These are phyloP conservation scores for Monosporascus cannonballus DNA, from an alignment of 2,329 filamentous ascomycete genomes.

Conservation along the genomic window DNA sequence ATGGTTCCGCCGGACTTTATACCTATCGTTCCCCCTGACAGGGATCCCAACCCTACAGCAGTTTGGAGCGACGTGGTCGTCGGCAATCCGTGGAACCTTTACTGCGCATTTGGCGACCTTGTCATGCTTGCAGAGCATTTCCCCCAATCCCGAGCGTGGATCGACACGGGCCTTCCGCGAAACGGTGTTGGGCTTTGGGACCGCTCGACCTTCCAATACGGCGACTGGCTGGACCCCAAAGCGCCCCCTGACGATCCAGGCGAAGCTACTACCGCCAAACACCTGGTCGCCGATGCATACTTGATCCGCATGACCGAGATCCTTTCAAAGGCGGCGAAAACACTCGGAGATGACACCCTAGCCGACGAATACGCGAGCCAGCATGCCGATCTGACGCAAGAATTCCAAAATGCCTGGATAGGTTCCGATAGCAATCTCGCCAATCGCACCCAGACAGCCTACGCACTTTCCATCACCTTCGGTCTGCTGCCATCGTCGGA, in stretches of 20 bases:
- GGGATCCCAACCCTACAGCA: slow-evolving; percentile 20
- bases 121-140: slow-evolving; percentile 32
- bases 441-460: slow-evolving; percentile 35
- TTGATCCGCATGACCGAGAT: slow-evolving; percentile 36
- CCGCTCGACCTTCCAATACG: slow-evolving; percentile 29
- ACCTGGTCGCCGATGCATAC: slow-evolving; percentile 41
- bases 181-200: slow-evolving; percentile 34
- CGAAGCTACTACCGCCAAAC: slow-evolving; percentile 31
- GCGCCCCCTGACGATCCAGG: slow-evolving; percentile 34
- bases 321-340: slow-evolving; percentile 27
- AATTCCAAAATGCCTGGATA: slow-evolving; percentile 29
- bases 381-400: slow-evolving; percentile 11
- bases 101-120: slow-evolving; percentile 31
- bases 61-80: slow-evolving; percentile 40
- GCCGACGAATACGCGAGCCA: slow-evolving; percentile 16
- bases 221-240: slow-evolving; percentile 44
- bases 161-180: slow-evolving; percentile 30
- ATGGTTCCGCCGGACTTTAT: slow-evolving; percentile 23
- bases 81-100: slow-evolving; percentile 35
- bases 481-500: slow-evolving; percentile 21
- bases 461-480: slow-evolving; percentile 32
- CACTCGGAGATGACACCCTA: slow-evolving; percentile 24
- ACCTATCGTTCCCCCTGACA: slow-evolving; percentile 20
- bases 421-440: slow-evolving; percentile 20
- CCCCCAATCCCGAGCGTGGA: slow-evolving; percentile 33